Conservation (phyloP, 2,329 filamentous ascomycete genomes). For the Penicillium hesseltinei region DNA sequence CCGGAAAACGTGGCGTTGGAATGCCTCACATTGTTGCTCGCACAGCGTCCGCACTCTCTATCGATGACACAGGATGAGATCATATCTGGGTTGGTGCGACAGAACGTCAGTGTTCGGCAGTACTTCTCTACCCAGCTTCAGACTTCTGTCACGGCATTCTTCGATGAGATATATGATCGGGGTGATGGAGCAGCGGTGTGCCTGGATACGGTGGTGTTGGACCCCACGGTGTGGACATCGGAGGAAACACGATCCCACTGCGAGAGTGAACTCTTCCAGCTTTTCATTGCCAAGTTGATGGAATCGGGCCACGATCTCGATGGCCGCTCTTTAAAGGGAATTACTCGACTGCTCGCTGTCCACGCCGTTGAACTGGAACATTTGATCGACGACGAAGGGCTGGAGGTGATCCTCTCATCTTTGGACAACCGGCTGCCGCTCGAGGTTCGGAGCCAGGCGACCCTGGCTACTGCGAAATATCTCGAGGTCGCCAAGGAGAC, state of each 20-base stretch:
- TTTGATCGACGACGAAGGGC: constrained; percentile 64
- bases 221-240: constrained; percentile 46
- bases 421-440: constrained; percentile 79
- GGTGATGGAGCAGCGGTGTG: constrained; percentile 49
- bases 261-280: constrained; percentile 51
- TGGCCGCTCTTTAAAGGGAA: constrained; percentile 59
- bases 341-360: constrained; percentile 58
- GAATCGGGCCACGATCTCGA: constrained; percentile 77
- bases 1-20: constrained; percentile 44
- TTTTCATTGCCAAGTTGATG: constrained; percentile 85
- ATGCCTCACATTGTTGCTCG: constrained; percentile 45
- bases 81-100: constrained; percentile 46
- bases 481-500: constrained; percentile 72
- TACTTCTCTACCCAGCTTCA: constrained; percentile 46
- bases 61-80: constrained; percentile 47
- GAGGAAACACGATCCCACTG: constrained; percentile 45
- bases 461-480: constrained; percentile 77
- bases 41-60: constrained; percentile 35
- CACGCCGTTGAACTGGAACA: constrained; percentile 51
- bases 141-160: constrained; percentile 47
- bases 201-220: constrained; percentile 47
- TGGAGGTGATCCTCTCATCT: constrained; percentile 82
- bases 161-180: constrained; percentile 50
- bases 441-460: constrained; percentile 74
- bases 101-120: constrained; percentile 43